Conservation (phyloP, 257 asterid species). For the Euphrasia confusa region DNA sequence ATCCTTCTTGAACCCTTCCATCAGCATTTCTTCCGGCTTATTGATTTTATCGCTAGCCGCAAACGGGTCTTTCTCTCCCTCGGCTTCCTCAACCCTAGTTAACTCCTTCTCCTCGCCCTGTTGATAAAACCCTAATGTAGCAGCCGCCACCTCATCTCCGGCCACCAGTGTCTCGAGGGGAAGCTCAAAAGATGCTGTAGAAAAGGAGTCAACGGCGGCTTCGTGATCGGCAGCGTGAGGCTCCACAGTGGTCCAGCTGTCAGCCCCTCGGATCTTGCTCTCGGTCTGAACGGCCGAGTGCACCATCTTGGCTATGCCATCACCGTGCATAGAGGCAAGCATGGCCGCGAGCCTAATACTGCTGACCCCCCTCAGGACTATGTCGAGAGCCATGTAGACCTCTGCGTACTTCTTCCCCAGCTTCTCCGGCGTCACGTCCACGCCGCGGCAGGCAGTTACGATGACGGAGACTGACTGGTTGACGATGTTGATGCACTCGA, state of each 20-base stretch:
- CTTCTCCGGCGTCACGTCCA: constrained; percentile 93
- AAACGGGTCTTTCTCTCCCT: constrained; percentile 86
- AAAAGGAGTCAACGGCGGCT: constrained; percentile 54
- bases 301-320: constrained; percentile 95
- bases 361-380: constrained; percentile 85
- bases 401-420: constrained; percentile 86
- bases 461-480: constrained; percentile 89
- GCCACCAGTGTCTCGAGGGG: constrained; percentile 81
- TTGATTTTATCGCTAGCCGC: constrained; percentile 89
- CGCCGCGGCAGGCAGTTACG: constrained; percentile 93
- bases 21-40: constrained; percentile 73
- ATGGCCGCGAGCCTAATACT: constrained; percentile 88
- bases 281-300: constrained; percentile 81
- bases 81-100: constrained; percentile 50
- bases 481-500: constrained; percentile 80
- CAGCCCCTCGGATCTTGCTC: constrained; percentile 92
- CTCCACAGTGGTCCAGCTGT: constrained; percentile 69
- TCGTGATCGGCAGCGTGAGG: constrained; percentile 59
- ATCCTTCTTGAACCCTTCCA: constrained; percentile 93
- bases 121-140: constrained; percentile 51
- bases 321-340: constrained; percentile 97
- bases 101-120: constrained; percentile 69
- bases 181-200: constrained; percentile 59
- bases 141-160: constrained; percentile 80
- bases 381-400: constrained; percentile 95